Evolutionary conservation across 768 basidiomycete genomes (phyloP), one percentile per base, ranked within the genome.

Genomic region (Kwoniella sp.): DNA sequence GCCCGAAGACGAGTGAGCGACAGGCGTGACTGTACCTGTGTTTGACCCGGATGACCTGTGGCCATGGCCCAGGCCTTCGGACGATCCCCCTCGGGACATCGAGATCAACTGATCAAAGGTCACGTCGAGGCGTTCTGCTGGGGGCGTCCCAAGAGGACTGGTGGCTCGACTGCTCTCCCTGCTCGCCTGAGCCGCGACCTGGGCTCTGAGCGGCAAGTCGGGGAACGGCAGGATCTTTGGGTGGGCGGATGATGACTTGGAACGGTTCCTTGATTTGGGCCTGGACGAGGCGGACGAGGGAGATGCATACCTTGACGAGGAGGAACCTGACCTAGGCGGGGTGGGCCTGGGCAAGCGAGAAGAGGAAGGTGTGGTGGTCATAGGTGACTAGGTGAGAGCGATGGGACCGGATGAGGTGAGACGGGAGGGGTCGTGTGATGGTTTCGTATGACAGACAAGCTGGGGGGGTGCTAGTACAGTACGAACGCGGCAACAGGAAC

Each of bases 211-310:
- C 1, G 63, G 52, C 7, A 63, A 33, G 32, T 69, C 67, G 9
- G 67, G 67, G 32, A 69, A 66, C 3, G 67, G 67, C 8, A 69
- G 41, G 33, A 69, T 62, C 26, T 51, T 63, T 10, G 67, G 67
- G 50, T 48, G 51, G 10, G 64, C 49, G 10, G 44, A 26, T 34
- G 55, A 28, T 7, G 60, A 57, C 45, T 56, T 63, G 19, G 62
- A 56, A 14, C 55, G 43, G 5, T 52, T 38, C 7, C 23, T 27
- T 5, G 38, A 32, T 36, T 41, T 52, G 3, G 7, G 14, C 31
- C 27, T 20, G 19, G 25, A 31, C 1, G 44, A 40, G 22, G 39
- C 26, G 29, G 46, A 44, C 8, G 53, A 34, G 14, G 37, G 33
- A 6, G 32, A 32, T 36, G 25, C 12, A 17, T 15, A 33, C 10